These are phyloP conservation scores for Boletus vermiculosoides DNA, from an alignment of 768 basidiomycete species.

Conservation along the genomic window DNA sequence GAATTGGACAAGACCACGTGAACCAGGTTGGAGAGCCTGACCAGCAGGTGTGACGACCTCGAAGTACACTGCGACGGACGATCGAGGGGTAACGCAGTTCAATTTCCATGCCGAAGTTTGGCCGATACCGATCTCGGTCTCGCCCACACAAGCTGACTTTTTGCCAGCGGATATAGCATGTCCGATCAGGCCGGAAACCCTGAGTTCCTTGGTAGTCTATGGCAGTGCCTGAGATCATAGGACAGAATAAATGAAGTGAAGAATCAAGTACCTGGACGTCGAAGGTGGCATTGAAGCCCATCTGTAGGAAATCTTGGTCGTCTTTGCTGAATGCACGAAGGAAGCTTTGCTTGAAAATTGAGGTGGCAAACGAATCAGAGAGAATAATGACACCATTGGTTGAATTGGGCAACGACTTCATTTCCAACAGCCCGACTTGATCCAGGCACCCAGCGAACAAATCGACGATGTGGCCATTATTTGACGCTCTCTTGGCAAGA, in stretches of 20 bases:
- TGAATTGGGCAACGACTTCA: conserved; percentile 93
- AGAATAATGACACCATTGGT: conserved; percentile 97
- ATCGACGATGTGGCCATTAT: conserved; percentile 94
- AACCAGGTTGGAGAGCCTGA: conserved; percentile 84
- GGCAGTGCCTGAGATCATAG: conserved; percentile 2
- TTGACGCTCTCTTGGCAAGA: conserved; percentile 87
- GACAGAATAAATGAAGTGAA: not conserved
- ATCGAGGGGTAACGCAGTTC: conserved; percentile 83
- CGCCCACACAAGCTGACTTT: conserved; percentile 94
- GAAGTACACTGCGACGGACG: conserved; percentile 92
- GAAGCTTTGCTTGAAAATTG: conserved; percentile 99
- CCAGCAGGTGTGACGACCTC: conserved; percentile 98
- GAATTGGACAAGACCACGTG: conserved; percentile 94
- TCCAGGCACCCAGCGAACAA: conserved; percentile 97
- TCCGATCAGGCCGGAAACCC: conserved; percentile 96
- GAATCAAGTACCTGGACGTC: conserved; percentile 77
- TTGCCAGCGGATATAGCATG: conserved; percentile 97
- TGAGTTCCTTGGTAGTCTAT: conserved; percentile 97
- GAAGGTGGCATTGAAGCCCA: conserved; percentile 99
- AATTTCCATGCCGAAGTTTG: conserved; percentile 99
- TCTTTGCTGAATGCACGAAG: conserved; percentile 90
- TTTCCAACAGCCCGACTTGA: conserved; percentile 95
- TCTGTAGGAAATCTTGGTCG: conserved; percentile 85
- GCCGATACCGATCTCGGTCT: conserved; percentile 98
- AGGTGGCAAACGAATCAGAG: conserved; percentile 95